Conservation (phyloP, 75 land plant genomes). For the Cryptomeria japonica region DNA sequence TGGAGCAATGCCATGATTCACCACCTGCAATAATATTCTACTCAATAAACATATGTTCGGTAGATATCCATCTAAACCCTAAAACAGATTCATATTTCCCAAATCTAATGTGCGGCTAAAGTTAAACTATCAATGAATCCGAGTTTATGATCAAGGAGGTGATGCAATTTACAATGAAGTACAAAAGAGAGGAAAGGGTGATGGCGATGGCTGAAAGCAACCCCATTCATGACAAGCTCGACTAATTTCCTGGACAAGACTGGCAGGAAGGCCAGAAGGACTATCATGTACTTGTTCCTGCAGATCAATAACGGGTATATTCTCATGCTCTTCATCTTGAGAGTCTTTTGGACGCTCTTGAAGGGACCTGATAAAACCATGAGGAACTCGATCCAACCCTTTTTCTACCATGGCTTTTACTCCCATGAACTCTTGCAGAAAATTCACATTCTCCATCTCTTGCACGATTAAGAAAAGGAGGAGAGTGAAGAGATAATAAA, state of each 20-base stretch:
- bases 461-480: too few species aligned
- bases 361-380: not conserved
- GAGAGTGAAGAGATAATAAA: too few species aligned
- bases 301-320: too few species aligned
- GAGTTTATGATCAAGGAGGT: too few species aligned
- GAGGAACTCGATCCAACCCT: not conserved
- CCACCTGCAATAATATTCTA: slow-evolving; percentile 12
- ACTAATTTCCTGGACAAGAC: not conserved
- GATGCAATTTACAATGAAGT: too few species aligned
- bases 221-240: not conserved
- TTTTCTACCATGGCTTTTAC: not conserved
- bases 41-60: slow-evolving; percentile 14
- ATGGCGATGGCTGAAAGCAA: not conserved
- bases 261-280: too few species aligned
- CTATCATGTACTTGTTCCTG: too few species aligned
- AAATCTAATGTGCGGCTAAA: too few species aligned
- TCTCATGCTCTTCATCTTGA: too few species aligned
- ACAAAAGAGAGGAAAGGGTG: not conserved
- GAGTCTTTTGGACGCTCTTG: not conserved
- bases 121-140: too few species aligned
- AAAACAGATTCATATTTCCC: not conserved
- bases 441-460: not conserved
- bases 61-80: slow-evolving; percentile 12
- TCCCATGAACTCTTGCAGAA: not conserved
- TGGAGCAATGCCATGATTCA: slow-evolving; percentile 36